These are phyloP conservation scores for Cinchona pubescens DNA, from an alignment of 257 asterid species.

Conservation along the genomic window DNA sequence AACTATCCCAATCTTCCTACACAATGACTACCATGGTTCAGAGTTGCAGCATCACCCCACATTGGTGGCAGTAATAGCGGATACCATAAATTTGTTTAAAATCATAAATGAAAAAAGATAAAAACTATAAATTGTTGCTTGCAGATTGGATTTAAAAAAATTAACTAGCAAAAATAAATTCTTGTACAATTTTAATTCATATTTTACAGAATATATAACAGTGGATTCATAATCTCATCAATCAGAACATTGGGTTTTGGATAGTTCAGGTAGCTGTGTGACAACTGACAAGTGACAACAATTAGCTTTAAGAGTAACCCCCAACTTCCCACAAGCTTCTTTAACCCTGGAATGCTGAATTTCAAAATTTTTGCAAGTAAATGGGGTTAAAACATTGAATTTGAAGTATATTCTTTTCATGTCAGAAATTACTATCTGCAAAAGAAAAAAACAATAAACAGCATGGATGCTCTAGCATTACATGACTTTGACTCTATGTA, in stretches of 20 bases:
- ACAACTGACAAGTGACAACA: too few relatives aligned
- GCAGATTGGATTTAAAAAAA: too few relatives aligned
- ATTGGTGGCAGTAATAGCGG: too few relatives aligned
- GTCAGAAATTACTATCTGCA: not conserved
- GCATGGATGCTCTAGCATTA: conserved; percentile 11
- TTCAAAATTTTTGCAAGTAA: not conserved
- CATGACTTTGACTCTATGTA: not conserved
- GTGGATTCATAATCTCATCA: not conserved
- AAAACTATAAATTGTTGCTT: too few relatives aligned
- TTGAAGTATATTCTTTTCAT: not conserved
- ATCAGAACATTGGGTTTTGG: not conserved
- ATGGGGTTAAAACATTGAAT: not conserved
- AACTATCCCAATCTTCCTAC: too few relatives aligned
- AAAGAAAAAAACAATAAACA: not conserved
- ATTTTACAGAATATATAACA: not conserved
- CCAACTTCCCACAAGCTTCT: not conserved
- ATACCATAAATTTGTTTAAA: too few relatives aligned
- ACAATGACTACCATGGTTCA: too few relatives aligned
- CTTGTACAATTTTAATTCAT: too few relatives aligned
- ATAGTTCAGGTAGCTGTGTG: not conserved
- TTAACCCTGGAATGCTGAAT: not conserved
- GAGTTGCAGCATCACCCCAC: too few relatives aligned
- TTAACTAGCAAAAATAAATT: too few relatives aligned
- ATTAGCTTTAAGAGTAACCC: not conserved
- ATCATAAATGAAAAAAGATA: too few relatives aligned